Conservation (phyloP, 2,329 filamentous ascomycete genomes). For the Fusarium sp. region DNA sequence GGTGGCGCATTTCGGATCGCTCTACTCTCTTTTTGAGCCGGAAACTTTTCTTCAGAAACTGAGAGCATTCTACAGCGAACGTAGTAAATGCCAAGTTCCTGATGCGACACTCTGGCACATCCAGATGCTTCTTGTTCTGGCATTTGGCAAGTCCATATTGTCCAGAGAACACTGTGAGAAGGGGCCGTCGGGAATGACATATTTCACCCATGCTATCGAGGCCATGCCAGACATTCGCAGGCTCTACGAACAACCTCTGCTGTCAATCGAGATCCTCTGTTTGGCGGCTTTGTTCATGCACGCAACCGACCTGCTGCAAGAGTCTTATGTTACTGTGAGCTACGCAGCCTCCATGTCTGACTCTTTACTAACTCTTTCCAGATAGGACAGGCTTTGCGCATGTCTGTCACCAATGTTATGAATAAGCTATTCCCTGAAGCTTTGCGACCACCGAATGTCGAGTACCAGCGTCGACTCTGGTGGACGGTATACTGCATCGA, state of each 20-base stretch:
- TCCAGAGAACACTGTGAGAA: conserved; percentile 35
- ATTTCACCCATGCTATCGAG: conserved; percentile 31
- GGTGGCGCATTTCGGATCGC: conserved; percentile 29
- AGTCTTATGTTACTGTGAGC: conserved; percentile 34
- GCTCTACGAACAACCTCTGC: conserved; percentile 28
- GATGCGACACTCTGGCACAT: conserved; percentile 31
- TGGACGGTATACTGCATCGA: conserved; percentile 40
- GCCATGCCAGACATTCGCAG: conserved; percentile 34
- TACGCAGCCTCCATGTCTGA: too few relatives aligned
- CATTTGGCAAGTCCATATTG: conserved; percentile 33
- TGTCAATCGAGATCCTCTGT: conserved; percentile 36
- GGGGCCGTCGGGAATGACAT: conserved; percentile 33
- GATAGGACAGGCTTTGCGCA: conserved; percentile 34
- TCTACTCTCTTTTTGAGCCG: conserved; percentile 31
- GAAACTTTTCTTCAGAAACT: conserved; percentile 15
- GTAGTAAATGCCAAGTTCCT: background rate
- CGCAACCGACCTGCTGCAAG: conserved; percentile 33
- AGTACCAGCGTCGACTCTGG: conserved; percentile 34
- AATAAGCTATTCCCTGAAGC: conserved; percentile 33
- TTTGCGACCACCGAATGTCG: conserved; percentile 20
- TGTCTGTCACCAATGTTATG: conserved; percentile 30
- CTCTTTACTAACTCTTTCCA: background rate
- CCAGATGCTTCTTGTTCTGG: conserved; percentile 35
- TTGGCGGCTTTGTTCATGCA: conserved; percentile 36
- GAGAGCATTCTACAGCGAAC: conserved; percentile 24